A percentile compares a stretch with the other conserved stretches of the same genome.
Evolutionary conservation across 225 moss, liverwort and hornwort genomes (phyloP).

Genomic region (Bryoerythrophyllum caledonicum): DNA sequence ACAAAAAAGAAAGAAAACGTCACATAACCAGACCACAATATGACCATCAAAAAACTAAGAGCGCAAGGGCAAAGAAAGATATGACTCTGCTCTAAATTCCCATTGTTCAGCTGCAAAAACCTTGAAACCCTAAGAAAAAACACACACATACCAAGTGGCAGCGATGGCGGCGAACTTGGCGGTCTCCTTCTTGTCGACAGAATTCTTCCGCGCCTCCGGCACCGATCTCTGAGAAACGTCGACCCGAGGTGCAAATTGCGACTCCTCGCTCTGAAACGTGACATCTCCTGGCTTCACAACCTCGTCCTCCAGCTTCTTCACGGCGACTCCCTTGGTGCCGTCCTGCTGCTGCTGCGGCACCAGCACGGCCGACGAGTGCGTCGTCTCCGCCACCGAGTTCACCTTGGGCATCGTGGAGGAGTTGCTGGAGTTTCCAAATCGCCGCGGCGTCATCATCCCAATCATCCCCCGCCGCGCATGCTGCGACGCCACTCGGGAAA

Average conservation of each 20-base stretch:
- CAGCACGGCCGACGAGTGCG: conserved; percentile 38
- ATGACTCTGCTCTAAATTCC: neutral
- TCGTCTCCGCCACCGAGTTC: conserved; percentile 19
- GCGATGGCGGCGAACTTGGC: conserved; percentile 60
- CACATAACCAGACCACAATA: neutral
- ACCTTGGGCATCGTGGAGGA: conserved; percentile 18
- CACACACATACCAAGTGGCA: conserved; percentile 49
- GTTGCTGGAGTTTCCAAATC: conserved; percentile 21
- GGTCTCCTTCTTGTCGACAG: conserved; percentile 54
- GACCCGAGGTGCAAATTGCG: conserved; percentile 10
- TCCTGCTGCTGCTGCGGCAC: conserved; percentile 38
- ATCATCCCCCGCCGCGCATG: conserved; percentile 28
- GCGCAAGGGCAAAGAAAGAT: conserved; percentile 1
- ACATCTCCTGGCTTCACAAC: conserved; percentile 18
- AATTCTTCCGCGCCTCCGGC: conserved; percentile 31
- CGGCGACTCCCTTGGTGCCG: conserved; percentile 23
- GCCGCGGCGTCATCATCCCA: conserved; percentile 17
- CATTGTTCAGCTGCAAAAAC: conserved; percentile 11
- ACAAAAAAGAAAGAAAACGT: neutral
- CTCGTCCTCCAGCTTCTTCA: conserved; percentile 24
- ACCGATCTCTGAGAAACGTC: conserved; percentile 21
- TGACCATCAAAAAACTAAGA: neutral
- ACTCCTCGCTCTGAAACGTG: neutral
- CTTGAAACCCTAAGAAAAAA: neutral
- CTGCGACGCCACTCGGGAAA: conserved; percentile 29